These are phyloP conservation scores for Onygenales sp. DNA, from an alignment of 2,329 filamentous ascomycete genomes.

Conservation along the genomic window DNA sequence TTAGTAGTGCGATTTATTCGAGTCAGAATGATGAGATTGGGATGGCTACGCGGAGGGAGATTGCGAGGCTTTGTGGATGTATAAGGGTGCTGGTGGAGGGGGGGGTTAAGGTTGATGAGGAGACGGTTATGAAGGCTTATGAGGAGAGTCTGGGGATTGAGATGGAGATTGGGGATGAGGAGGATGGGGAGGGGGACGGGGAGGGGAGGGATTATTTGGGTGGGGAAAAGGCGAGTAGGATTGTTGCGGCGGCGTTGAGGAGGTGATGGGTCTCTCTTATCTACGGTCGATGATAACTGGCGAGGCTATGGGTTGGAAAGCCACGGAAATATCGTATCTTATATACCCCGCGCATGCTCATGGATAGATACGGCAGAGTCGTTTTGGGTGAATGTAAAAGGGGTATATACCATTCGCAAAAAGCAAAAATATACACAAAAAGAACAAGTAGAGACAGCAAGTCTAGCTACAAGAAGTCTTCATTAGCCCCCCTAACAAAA, in stretches of 20 bases:
- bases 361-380: too few species aligned
- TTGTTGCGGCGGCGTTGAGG: constrained; percentile 18
- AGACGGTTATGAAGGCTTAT: constrained; percentile 75
- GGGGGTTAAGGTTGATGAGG: constrained; percentile 79
- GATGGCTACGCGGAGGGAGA: constrained; percentile 71
- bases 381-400: too few species aligned
- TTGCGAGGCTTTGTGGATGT: constrained; percentile 71
- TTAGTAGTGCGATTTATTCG: constrained; percentile 79
- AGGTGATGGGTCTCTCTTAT: neutral
- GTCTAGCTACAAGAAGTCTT: too few species aligned
- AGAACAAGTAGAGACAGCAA: too few species aligned
- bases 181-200: constrained; percentile 17
- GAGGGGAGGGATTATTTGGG: constrained; percentile 35
- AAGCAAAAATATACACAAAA: too few species aligned
- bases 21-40: constrained; percentile 86
- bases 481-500: too few species aligned
- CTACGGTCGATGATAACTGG: neutral
- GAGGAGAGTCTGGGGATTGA: constrained; percentile 66
- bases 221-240: constrained; percentile 28
- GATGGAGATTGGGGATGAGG: constrained; percentile 31
- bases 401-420: too few species aligned
- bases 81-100: constrained; percentile 75
- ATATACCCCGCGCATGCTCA: too few species aligned
- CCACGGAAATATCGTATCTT: too few species aligned
- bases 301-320: too few species aligned